A percentile compares a stretch with the other conserved stretches of the same genome.
Evolutionary conservation across 2,329 filamentous ascomycete species (phyloP).

Genomic region (Hypoxylon sp.): DNA sequence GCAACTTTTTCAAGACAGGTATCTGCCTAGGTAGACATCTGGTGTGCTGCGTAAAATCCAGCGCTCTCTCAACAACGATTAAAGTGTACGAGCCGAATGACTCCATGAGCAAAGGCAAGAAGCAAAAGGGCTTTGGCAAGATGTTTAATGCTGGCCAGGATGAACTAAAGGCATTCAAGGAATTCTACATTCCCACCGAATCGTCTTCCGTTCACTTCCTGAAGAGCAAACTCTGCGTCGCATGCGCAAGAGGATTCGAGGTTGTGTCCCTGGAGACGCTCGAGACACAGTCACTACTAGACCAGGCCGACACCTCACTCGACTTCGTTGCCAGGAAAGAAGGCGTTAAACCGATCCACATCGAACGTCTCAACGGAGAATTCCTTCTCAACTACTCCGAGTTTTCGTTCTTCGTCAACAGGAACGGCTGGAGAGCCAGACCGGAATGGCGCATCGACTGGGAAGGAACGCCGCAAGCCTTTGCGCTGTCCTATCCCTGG

Average conservation of each 20-base stretch:
- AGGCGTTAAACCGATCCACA: constrained; percentile 93
- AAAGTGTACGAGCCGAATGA: constrained; percentile 99
- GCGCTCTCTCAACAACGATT: constrained; percentile 91
- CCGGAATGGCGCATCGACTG: constrained; percentile 98
- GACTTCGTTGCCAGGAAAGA: constrained; percentile 97
- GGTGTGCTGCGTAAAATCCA: constrained; percentile 96
- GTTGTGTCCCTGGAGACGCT: constrained; percentile 96
- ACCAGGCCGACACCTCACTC: constrained; percentile 96
- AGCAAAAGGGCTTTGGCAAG: constrained; percentile 93
- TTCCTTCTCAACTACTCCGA: constrained; percentile 98
- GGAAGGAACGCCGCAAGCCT: constrained; percentile 92
- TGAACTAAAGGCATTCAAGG: constrained; percentile 95
- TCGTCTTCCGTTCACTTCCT: constrained; percentile 99
- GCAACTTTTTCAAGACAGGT: constrained; percentile 97
- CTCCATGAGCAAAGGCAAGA: constrained; percentile 90
- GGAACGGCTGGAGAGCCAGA: constrained; percentile 95
- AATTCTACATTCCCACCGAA: constrained; percentile 98
- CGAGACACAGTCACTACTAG: constrained; percentile 96
- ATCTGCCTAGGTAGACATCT: constrained; percentile 94
- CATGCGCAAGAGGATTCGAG: constrained; percentile 94
- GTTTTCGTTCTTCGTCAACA: constrained; percentile 99
- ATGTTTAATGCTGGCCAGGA: constrained; percentile 95
- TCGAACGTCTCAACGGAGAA: constrained; percentile 95
- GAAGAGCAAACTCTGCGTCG: constrained; percentile 94
- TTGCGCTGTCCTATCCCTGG: constrained; percentile 95